Conservation (phyloP, 2,329 filamentous ascomycete species). For the Colletotrichum sp. region DNA sequence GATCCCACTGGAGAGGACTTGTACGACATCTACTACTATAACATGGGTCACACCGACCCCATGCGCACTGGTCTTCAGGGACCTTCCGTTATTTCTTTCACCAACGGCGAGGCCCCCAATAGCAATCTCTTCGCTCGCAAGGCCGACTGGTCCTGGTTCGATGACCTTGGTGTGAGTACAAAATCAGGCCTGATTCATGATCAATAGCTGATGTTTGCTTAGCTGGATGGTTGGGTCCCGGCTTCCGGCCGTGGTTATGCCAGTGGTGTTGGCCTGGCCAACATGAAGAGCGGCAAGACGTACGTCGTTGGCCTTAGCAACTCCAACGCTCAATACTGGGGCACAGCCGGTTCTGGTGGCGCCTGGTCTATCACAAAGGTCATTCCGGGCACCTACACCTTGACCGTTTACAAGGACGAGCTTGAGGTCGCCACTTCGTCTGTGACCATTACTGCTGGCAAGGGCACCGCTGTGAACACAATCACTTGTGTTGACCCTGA, state of each 20-base stretch:
- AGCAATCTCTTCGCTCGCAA: constrained; percentile 38
- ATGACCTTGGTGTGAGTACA: constrained; percentile 29
- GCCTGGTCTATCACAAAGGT: constrained; percentile 35
- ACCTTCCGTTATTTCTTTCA: constrained; percentile 43
- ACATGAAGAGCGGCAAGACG: constrained; percentile 42
- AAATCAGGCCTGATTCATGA: too few species aligned
- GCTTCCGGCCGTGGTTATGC: constrained; percentile 31
- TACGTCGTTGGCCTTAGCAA: constrained; percentile 43
- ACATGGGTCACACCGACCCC: constrained; percentile 46
- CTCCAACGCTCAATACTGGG: constrained; percentile 41
- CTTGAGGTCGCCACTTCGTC: constrained; percentile 32
- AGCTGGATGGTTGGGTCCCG: constrained; percentile 36
- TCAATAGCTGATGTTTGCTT: neutral
- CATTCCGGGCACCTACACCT: constrained; percentile 34
- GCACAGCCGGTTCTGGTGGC: constrained; percentile 27
- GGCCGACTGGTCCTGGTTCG: constrained; percentile 39
- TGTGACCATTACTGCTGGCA: constrained; percentile 32
- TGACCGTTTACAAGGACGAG: constrained; percentile 39
- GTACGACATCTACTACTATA: constrained; percentile 49
- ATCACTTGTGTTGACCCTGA: constrained; percentile 34
- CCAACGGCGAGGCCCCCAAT: constrained; percentile 40
- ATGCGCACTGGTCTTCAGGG: constrained; percentile 47
- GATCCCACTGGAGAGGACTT: constrained; percentile 40
- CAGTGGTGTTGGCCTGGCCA: constrained; percentile 35
- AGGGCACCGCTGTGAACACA: constrained; percentile 32